Evolutionary conservation across 2,329 filamentous ascomycete species (phyloP).

Genomic region (Cladorrhinum sp.): DNA sequence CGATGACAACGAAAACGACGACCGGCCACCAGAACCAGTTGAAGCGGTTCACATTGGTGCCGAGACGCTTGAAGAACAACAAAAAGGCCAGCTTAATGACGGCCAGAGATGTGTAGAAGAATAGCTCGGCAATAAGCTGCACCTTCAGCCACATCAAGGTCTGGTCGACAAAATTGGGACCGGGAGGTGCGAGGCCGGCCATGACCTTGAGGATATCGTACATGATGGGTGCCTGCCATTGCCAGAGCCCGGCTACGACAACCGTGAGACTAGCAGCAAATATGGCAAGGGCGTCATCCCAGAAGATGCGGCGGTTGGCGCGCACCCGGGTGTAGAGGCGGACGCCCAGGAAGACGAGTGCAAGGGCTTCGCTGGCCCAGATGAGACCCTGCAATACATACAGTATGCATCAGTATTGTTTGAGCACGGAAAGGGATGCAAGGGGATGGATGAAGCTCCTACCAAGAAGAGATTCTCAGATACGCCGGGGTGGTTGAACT

Average conservation of each 20-base stretch:
- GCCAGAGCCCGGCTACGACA: background rate
- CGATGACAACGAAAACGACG: constrained; percentile 2
- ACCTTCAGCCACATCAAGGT: background rate
- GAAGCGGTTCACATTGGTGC: background rate
- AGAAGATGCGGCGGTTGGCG: background rate
- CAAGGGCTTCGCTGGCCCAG: background rate
- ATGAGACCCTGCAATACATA: background rate
- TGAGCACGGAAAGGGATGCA: no score
- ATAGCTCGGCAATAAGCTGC: background rate
- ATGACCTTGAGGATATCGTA: background rate
- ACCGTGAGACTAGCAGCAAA: background rate
- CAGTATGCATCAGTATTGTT: no score
- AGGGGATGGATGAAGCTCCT: no score
- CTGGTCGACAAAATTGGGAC: background rate
- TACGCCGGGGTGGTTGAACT: no score
- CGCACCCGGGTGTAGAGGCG: background rate
- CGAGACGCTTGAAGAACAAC: constrained; percentile 16
- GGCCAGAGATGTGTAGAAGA: constrained; percentile 12
- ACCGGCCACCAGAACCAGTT: constrained; percentile 12
- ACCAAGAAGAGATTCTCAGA: no score
- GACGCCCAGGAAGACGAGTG: background rate
- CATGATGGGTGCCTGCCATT: background rate
- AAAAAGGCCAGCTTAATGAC: constrained; percentile 12
- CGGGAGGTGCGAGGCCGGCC: background rate
- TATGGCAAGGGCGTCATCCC: constrained; percentile 2